These are phyloP conservation scores for Globisporangium viniferum DNA, from an alignment of 352 stramenopile genomes.

Conservation along the genomic window DNA sequence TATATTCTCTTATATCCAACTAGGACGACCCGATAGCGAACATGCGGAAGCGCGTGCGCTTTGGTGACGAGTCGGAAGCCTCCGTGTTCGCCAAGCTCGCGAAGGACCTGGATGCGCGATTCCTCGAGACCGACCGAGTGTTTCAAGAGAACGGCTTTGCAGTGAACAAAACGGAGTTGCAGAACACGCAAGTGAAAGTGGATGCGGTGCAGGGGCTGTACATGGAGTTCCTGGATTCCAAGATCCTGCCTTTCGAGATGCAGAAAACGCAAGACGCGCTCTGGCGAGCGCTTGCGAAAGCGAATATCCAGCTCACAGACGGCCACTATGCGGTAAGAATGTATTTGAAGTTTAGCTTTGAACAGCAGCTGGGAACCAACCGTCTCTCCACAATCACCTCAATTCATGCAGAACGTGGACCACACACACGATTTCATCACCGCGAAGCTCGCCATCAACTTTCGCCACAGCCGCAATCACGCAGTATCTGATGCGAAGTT, in stretches of 20 bases:
- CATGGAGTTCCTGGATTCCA: conserved; percentile 20
- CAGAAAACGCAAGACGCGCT: conserved; percentile 8
- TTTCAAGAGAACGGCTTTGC: background rate
- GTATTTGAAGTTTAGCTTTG: background rate
- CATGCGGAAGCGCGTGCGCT: conserved; percentile 1
- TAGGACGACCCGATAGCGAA: background rate
- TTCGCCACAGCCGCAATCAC: conserved; percentile 14
- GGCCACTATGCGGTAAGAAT: background rate
- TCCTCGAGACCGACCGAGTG: background rate
- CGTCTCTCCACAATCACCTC: no score
- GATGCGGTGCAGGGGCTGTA: conserved; percentile 4
- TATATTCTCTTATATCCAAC: background rate
- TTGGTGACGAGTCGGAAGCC: conserved; percentile 2
- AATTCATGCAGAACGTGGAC: conserved; percentile 1
- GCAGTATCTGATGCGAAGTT: conserved; percentile 8
- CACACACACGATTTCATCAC: conserved; percentile 3
- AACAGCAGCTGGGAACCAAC: no score
- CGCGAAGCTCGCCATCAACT: background rate
- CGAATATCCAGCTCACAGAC: background rate
- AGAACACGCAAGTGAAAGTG: conserved; percentile 4
- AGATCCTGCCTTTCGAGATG: conserved; percentile 15
- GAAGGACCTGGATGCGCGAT: conserved; percentile 15
- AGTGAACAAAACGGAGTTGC: background rate
- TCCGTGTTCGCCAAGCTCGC: conserved; percentile 10
- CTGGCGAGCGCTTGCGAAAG: conserved; percentile 5